Base-by-base conservation (phyloP, 306 rosid species). In the Morella rubra region DNA sequence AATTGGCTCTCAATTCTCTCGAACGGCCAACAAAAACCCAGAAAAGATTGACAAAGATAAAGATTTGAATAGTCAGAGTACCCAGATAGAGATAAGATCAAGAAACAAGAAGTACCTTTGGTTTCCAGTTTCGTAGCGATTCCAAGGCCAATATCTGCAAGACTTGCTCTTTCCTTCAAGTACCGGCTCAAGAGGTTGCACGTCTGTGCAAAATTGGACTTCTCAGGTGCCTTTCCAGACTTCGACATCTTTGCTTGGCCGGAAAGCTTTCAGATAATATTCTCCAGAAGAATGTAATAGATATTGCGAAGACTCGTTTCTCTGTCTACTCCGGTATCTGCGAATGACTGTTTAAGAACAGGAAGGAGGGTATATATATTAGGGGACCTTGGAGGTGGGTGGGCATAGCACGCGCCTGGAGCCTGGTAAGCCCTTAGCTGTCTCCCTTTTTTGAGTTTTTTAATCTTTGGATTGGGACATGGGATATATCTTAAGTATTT, bases 141-240 rank as follows among this genome's bases (percentile, higher is more conserved):
- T 42, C 81, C 85, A 73, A 59, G 73, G 69, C 60, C 14, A 47
- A 81, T 18, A 76, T 76, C 86, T 42, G 44, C 86, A 71, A 86
- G 80, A 76, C 53, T 75, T 44, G 96, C 85, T 79, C 86, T 90
- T 81, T 92, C 97, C 90, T 88, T 94, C 96, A 94, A 74, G 72
- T 81, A 84, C 69, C 85, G 90, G 80, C 95, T 88, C 77, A 94
- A 46, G 7, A 90, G 85, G 69, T 76, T 87, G 73, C 96, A 92
- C 22, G 91, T 87, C 87, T 89, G 95, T 3, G 96, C 78, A 65
- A 94, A 92, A 74, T 81, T 89, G 51, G 88, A 79, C 78, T 80
- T 94, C 79, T 94, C 95, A 78, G 80, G 75, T 3, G 79, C 80
- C 88, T 80, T 83, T n/a, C 81, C 86, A 54, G 54, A 16, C 22